Base-by-base conservation (phyloP, 2,329 filamentous ascomycete species). In the Coleophoma eucalyptorum region DNA sequence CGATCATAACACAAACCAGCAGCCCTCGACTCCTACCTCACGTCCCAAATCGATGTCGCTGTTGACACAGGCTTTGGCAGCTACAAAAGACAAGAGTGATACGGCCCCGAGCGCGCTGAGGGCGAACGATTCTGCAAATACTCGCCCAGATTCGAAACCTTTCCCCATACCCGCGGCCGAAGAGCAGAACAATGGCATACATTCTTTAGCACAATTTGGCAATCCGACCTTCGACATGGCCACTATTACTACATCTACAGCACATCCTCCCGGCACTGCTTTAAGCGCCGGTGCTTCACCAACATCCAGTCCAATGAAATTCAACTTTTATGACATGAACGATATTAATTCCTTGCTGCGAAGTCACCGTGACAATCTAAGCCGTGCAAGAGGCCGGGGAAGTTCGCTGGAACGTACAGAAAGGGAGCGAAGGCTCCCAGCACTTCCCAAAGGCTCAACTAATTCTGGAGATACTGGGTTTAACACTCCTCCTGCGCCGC, bases 331-430 rank as follows among this genome's bases (percentile, higher is more conserved):
- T 38, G 56, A 62, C 43, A 56, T 60, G 49, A 42, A 81, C n/a
- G 44, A 66, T 50, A 61, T 69, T 52, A 67, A 64, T 50, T 60
- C 66, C 21, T 61, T 67, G 52, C 57, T 71, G 31, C 61, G 62
- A 37, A 65, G 64, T 50, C 67, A 71, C 46, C 64, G 67, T 37
- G 67, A 69, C 12, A 62, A 64, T 19, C 62, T 70, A 46, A 54
- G 56, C 43, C 65, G 60, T 31, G 35, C 46, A 5, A 56, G 58
- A 53, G 58, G 58, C 40, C 49, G 71, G 55, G 68, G 68, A n/a
- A 69, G 65, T 21, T 74, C 73, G 18, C 55, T 72, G 26, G 72
- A 75, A 55, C 65, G 70, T n/a, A 72, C 70, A 4, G 67, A 70
- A 6, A 70, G 68, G 57, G 73, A 74, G 56, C 67, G 65, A 38